phyloP scores from a whole-genome alignment of 176 grass and related monocot species.

The Saccharum spontaneum region DNA sequence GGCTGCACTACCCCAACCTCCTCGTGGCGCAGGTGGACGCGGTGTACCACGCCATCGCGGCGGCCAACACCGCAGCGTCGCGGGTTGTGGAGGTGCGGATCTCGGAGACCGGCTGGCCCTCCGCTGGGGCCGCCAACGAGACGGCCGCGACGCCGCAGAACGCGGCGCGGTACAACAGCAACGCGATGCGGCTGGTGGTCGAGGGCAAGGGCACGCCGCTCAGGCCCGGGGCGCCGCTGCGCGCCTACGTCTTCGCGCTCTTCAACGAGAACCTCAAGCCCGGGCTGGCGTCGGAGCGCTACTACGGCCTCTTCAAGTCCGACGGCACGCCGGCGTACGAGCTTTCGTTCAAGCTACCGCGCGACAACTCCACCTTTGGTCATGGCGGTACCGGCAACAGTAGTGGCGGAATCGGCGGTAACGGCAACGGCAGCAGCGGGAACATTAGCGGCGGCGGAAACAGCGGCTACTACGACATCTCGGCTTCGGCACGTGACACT shows the following conservation, averaged over 20 bases:
- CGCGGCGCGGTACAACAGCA: slow-evolving; percentile 76
- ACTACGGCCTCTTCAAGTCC: slow-evolving; percentile 73
- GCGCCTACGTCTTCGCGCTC: slow-evolving; percentile 76
- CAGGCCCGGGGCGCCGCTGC: slow-evolving; percentile 48
- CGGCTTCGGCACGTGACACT: neutral
- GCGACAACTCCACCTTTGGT: slow-evolving; percentile 32
- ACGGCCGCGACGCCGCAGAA: slow-evolving; percentile 55
- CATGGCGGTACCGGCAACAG: neutral
- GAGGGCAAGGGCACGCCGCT: slow-evolving; percentile 71
- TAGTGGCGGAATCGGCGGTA: neutral
- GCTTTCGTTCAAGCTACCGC: slow-evolving; percentile 43
- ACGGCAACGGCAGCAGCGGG: neutral
- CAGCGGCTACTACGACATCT: slow-evolving; percentile 39
- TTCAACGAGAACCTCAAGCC: slow-evolving; percentile 81
- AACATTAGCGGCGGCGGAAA: slow-evolving; percentile 22
- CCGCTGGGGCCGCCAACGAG: slow-evolving; percentile 51
- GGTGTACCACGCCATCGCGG: slow-evolving; percentile 72
- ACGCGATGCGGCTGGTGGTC: slow-evolving; percentile 65
- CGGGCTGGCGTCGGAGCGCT: slow-evolving; percentile 62
- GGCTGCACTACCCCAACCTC: slow-evolving; percentile 67
- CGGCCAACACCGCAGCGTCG: slow-evolving; percentile 44
- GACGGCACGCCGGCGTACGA: slow-evolving; percentile 67
- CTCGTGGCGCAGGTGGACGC: slow-evolving; percentile 75
- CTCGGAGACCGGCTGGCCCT: slow-evolving; percentile 82
- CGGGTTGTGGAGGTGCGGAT: slow-evolving; percentile 59